A percentile compares a stretch with the other conserved stretches of the same genome.
Conservation (phyloP, 73 alveolate genomes). For the Paramecium sonneborni region DNA sequence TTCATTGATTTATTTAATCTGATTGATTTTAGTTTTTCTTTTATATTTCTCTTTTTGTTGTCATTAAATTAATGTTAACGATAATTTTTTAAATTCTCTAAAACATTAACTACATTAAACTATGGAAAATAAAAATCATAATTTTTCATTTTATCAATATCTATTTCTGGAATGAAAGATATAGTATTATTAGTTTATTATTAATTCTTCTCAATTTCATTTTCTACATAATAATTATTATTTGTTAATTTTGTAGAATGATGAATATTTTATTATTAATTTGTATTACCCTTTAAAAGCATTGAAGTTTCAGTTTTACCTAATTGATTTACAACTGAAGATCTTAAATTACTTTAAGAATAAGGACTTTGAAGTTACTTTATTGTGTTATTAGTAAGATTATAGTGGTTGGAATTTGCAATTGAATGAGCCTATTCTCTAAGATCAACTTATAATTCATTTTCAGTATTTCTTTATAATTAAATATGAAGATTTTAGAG, state of each 20-base stretch:
- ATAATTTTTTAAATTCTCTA: not conserved
- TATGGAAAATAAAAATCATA: not conserved
- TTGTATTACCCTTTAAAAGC: not conserved
- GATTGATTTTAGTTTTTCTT: not conserved
- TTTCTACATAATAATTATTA: not conserved
- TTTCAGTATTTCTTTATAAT: not conserved
- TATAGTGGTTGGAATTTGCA: not conserved
- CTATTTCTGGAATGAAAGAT: not conserved
- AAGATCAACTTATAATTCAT: not conserved
- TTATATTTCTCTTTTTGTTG: not conserved
- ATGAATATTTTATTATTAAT: not conserved
- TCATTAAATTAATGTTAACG: not conserved
- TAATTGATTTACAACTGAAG: not conserved
- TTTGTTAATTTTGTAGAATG: not conserved
- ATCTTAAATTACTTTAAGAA: not conserved
- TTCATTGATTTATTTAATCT: not conserved
- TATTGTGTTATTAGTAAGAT: not conserved
- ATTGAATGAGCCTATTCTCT: not conserved
- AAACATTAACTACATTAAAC: not conserved
- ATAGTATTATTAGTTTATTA: not conserved
- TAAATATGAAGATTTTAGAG: not conserved
- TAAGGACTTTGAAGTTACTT: not conserved
- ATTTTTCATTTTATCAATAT: not conserved
- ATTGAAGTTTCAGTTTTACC: not conserved
- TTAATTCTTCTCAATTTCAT: not conserved